These are phyloP conservation scores for Dictyophora rubrovolvata DNA, from an alignment of 768 basidiomycete species.

Conservation along the genomic window DNA sequence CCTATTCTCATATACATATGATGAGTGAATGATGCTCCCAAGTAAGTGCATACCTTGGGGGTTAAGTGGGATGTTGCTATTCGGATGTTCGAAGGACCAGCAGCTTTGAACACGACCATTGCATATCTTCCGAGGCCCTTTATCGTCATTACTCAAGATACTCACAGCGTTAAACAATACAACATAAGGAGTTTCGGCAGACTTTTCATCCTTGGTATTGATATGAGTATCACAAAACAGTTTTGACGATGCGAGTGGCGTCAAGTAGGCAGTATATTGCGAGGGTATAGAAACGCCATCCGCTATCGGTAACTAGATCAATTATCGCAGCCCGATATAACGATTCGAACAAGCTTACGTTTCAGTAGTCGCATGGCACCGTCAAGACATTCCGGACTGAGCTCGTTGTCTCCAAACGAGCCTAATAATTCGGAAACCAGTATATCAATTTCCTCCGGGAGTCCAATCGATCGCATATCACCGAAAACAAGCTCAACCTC, in stretches of 20 bases:
- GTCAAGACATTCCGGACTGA: slow-evolving; percentile 96
- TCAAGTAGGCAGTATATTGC: slow-evolving; percentile 90
- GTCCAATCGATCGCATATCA: slow-evolving; percentile 79
- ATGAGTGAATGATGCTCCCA: neutral
- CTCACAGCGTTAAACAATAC: slow-evolving; percentile 97
- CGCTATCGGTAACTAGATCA: slow-evolving; percentile 37
- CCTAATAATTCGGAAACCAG: slow-evolving; percentile 93
- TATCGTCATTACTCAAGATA: slow-evolving; percentile 69
- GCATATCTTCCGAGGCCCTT: slow-evolving; percentile 49
- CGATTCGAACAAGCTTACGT: slow-evolving; percentile 37
- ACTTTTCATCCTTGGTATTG: slow-evolving; percentile 42
- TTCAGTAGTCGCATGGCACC: slow-evolving; percentile 91
- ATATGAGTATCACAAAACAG: slow-evolving; percentile 76
- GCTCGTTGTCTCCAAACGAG: slow-evolving; percentile 96
- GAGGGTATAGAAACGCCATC: slow-evolving; percentile 93
- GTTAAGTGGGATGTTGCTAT: slow-evolving; percentile 68
- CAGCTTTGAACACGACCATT: slow-evolving; percentile 86
- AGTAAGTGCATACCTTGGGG: slow-evolving; percentile 40
- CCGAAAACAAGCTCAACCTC: slow-evolving; percentile 80
- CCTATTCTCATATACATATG: slow-evolving; percentile 33
- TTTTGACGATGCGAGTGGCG: slow-evolving; percentile 90
- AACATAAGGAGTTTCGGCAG: slow-evolving; percentile 91
- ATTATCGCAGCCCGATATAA: neutral
- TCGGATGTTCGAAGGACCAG: slow-evolving; percentile 95
- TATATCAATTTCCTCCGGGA: slow-evolving; percentile 87